Evolutionary conservation across 352 stramenopile genomes (phyloP).

Genomic region (Phytopythium helicoides): DNA sequence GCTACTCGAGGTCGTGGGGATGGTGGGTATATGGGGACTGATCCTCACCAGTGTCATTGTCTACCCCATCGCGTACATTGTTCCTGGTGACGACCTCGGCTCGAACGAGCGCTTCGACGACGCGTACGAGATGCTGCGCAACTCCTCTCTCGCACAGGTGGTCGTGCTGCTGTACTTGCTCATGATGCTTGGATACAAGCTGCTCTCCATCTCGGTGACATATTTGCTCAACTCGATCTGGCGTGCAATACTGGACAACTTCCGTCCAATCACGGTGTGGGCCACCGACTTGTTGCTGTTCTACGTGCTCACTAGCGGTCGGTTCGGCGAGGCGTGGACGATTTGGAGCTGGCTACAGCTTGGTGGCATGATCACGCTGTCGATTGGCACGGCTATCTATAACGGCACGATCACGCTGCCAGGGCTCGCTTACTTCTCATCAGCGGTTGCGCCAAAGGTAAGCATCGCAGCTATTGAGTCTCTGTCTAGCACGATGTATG

Average conservation of each 20-base stretch:
- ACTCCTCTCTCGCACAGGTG: constrained; percentile 59
- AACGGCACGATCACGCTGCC: constrained; percentile 89
- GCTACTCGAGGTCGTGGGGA: constrained; percentile 92
- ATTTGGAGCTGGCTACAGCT: constrained; percentile 95
- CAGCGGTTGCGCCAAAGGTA: constrained; percentile 54
- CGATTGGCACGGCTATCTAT: constrained; percentile 96
- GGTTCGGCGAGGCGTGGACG: constrained; percentile 95
- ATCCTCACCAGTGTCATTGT: constrained; percentile 92
- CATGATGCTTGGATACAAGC: constrained; percentile 96
- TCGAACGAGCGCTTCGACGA: constrained; percentile 93
- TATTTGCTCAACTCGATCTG: constrained; percentile 96
- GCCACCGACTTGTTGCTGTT: constrained; percentile 94
- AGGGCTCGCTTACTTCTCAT: constrained; percentile 75
- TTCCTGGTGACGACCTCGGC: constrained; percentile 92
- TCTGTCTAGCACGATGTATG: no score
- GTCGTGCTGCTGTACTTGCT: constrained; percentile 89
- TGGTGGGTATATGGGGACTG: constrained; percentile 96
- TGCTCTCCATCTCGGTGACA: constrained; percentile 96
- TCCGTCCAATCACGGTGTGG: constrained; percentile 96
- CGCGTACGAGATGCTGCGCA: constrained; percentile 65
- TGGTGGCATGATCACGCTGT: constrained; percentile 90
- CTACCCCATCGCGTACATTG: constrained; percentile 91
- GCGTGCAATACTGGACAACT: constrained; percentile 98
- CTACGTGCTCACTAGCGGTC: constrained; percentile 90
- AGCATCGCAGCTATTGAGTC: constrained; percentile 68